Base-by-base conservation (phyloP, 371 early-diverging fungal genomes). In the Capillidium heterosporum region DNA sequence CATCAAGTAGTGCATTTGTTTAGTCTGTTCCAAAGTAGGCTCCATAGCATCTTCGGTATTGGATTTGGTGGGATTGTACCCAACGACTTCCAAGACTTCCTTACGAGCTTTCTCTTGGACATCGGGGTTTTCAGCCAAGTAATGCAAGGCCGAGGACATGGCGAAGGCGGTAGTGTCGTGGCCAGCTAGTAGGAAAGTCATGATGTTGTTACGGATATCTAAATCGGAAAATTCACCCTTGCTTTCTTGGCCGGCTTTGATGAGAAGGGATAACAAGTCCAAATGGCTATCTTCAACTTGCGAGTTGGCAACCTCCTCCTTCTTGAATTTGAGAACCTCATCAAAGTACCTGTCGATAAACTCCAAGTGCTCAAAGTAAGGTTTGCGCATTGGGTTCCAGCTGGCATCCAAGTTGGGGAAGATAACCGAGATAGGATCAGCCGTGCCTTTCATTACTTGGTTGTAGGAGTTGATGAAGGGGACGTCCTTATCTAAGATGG, bases 51-150 rank as follows among this genome's bases (percentile, higher is more conserved):
- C 13, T 53, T 17, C 40, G 58, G 21, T 42, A 32, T 19, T 46
- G 48, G 13, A 31, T 46, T 15, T n/a, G n/a, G 48, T 48, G 21
- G 51, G 42, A 23, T 46, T 42, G 13, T 35, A 40, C 11, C 65
- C 65, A 41, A 65, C 42, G 13, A 57, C 55, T 4, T n/a, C 7
- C 47, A 47, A 23, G 47, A 47, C 26, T 27, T 47, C 19, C 4
- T 10, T 5, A 27, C 26, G 47, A 19, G 26, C 23, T 24, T 47
- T 5, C 23, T 27, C 23, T 24, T 47, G 47, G 47, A 47, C 26
- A 8, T 51, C 27, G 17, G 29, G 52, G 27, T 51, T 28, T 23
- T 31, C 8, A 23, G 52, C 52, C 32, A 51, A 19, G 52, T 32
- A 35, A 23, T 27, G 35, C 35, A 51, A 19, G n/a, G 32, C 52